Base-by-base conservation (phyloP, 2,329 filamentous ascomycete species). In the Curvularia lunata region DNA sequence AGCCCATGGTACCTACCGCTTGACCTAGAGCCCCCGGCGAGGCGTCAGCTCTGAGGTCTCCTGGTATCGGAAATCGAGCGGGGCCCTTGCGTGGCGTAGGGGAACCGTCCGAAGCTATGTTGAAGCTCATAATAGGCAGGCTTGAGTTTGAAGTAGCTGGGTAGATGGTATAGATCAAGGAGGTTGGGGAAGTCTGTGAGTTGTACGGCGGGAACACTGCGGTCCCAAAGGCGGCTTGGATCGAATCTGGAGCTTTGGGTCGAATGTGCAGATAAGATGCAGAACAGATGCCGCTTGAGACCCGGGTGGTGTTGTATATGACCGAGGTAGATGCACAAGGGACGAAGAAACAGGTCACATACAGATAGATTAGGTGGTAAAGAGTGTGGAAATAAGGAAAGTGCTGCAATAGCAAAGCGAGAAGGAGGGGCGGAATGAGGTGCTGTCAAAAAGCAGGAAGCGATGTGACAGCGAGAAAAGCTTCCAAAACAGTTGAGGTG, bases 31-130 rank as follows among this genome's bases (percentile, higher is more conserved):
- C 62, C 64, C 75, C 72, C 58, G 74, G 70, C 50, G 74, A 76
- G 47, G 71, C 75, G 38, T 75, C 71, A 48, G 74, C 56, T 46
- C 59, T 68, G 50, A 75, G 64, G 52, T 76, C 74, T 30, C 70
- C 70, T 43, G 71, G 59, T 55, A 65, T 63, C 34, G 68, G 54
- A 61, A 75, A 74, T 55, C 71, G 68, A 42, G 60, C 37, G 28
- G 64, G 45, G 41, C 65, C 66, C 59, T 79, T 79, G 67, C 77
- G 77, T 28, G 76, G 77, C 34, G 76, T 78, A 28, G 77, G 77
- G 49, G 77, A 79, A 25, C 76, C 76, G 63, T 77, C 75, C 56
- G 75, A 74, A 61, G 76, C 73, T 63, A 78, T 77, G 55, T 74
- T 77, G 70, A 70, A 71, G 68, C 67, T 75, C 74, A 77, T 76